Evolutionary conservation across 2,329 filamentous ascomycete species (phyloP).

Genomic region (Lachnum nothofagi): DNA sequence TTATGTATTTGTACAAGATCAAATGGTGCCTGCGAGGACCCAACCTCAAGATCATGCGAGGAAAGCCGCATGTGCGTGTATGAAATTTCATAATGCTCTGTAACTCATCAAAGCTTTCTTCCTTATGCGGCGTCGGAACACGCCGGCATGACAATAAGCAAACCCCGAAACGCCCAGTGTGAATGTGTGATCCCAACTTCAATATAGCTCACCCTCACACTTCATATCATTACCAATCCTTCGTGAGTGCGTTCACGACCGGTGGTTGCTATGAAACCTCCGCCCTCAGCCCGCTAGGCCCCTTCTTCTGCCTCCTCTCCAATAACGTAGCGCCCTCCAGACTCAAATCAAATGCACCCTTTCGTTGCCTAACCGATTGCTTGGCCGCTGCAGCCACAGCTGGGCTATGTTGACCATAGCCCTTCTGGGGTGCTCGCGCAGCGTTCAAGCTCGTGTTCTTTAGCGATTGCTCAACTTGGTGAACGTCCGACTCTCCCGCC

Average conservation of each 20-base stretch:
- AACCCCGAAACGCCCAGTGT: no score
- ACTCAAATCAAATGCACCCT: slow-evolving; percentile 85
- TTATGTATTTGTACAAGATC: no score
- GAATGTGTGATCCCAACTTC: no score
- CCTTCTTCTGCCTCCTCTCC: slow-evolving; percentile 60
- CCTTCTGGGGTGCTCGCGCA: slow-evolving; percentile 54
- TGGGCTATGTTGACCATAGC: slow-evolving; percentile 86
- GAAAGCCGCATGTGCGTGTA: no score
- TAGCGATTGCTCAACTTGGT: slow-evolving; percentile 80
- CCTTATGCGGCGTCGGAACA: no score
- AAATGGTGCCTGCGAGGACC: no score
- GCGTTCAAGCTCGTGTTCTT: slow-evolving; percentile 70
- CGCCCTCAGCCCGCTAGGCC: slow-evolving; percentile 25
- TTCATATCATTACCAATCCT: not conserved
- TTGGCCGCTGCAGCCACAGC: slow-evolving; percentile 78
- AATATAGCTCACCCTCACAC: not conserved
- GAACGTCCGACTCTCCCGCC: slow-evolving; percentile 53
- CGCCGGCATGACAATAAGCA: no score
- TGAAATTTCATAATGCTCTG: no score
- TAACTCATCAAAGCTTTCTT: no score
- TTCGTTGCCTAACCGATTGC: slow-evolving; percentile 67
- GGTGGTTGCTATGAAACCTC: not conserved
- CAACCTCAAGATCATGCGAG: no score
- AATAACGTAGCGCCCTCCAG: slow-evolving; percentile 86
- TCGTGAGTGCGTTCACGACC: not conserved